phyloP scores from a whole-genome alignment of 2,329 filamentous ascomycete genomes.

The Diaporthe sp. region DNA sequence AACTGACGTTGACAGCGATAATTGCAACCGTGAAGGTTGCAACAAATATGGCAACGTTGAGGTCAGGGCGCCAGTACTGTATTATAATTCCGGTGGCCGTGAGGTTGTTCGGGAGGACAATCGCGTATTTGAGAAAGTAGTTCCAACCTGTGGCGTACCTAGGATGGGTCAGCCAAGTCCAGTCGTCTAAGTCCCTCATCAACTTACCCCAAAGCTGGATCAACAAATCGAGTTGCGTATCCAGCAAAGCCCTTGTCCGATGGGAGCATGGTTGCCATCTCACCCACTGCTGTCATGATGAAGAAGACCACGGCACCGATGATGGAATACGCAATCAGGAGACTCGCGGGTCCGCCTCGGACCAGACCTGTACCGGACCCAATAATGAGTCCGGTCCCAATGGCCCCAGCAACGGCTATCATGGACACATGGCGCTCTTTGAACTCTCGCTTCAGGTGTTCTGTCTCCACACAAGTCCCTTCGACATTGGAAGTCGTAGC shows the following conservation, averaged over 20 bases:
- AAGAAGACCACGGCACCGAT: slow-evolving; percentile 66
- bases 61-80: slow-evolving; percentile 54
- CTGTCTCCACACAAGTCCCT: not conserved
- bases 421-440: slow-evolving; percentile 20
- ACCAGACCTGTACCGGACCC: slow-evolving; percentile 64
- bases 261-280: slow-evolving; percentile 50
- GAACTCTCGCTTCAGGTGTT: not conserved
- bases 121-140: slow-evolving; percentile 61
- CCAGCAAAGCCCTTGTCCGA: slow-evolving; percentile 49
- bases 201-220: slow-evolving; percentile 49
- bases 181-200: not conserved
- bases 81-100: slow-evolving; percentile 56
- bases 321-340: slow-evolving; percentile 57
- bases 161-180: not conserved
- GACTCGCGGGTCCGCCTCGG: slow-evolving; percentile 59
- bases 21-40: slow-evolving; percentile 52
- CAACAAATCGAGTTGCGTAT: slow-evolving; percentile 49
- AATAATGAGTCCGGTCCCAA: slow-evolving; percentile 59
- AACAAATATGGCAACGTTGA: slow-evolving; percentile 57
- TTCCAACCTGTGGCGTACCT: slow-evolving; percentile 61
- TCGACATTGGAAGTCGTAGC: not conserved
- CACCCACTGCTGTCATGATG: slow-evolving; percentile 63
- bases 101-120: slow-evolving; percentile 55
- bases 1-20: slow-evolving; percentile 51
- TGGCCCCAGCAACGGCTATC: slow-evolving; percentile 39